Conservation (phyloP, 345 rosid species). For the Citrus medica region DNA sequence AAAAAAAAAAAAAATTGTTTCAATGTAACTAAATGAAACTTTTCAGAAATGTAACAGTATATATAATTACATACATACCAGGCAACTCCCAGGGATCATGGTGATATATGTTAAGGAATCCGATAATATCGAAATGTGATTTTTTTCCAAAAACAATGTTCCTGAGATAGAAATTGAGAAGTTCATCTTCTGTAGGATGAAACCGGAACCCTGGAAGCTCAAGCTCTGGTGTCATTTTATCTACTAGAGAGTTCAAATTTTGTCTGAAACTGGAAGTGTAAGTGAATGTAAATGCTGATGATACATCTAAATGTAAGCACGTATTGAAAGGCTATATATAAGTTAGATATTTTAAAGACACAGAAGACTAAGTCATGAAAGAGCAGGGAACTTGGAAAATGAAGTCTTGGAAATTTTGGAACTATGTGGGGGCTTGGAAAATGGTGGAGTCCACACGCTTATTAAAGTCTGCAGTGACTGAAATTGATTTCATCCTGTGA, state of each 20-base stretch:
- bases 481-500: neutral
- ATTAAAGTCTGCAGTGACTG: conserved; percentile 17
- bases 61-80: conserved; percentile 28
- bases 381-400: neutral
- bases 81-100: conserved; percentile 86
- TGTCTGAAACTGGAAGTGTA: neutral
- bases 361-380: conserved; percentile 15
- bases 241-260: neutral
- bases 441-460: conserved; percentile 54
- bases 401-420: conserved; percentile 1
- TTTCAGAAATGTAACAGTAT: neutral
- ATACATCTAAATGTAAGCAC: neutral
- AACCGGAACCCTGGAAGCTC: conserved; percentile 88
- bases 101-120: conserved; percentile 65
- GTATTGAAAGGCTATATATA: conserved; percentile 14
- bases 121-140: conserved; percentile 49
- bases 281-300: neutral
- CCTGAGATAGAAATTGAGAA: conserved; percentile 77
- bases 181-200: conserved; percentile 95
- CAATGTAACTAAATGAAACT: neutral
- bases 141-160: conserved; percentile 58
- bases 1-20: neutral
- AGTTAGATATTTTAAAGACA: neutral
- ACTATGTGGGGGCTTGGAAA: neutral
- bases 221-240: conserved; percentile 32